Conservation (phyloP, 1,139 yeast species). For the Lipomyces yarrowii region DNA sequence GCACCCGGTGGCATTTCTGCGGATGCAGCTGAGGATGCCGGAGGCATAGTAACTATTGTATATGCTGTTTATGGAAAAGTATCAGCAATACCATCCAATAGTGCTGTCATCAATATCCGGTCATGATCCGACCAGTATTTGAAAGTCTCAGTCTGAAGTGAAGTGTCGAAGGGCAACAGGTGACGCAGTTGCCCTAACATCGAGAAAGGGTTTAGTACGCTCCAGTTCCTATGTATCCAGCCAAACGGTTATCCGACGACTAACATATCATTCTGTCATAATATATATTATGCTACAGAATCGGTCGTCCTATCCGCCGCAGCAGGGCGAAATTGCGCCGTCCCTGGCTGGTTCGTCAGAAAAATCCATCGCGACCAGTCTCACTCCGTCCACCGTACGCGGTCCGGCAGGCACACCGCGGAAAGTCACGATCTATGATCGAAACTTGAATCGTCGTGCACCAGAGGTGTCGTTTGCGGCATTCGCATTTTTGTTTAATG, state of each 20-base stretch:
- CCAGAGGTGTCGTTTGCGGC: constrained; percentile 69
- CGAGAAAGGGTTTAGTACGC: not conserved
- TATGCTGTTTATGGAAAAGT: not conserved
- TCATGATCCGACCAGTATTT: not conserved
- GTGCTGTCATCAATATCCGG: not conserved
- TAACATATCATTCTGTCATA: not conserved
- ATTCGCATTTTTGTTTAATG: constrained; percentile 70
- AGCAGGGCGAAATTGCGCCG: constrained; percentile 2
- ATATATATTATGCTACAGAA: not conserved
- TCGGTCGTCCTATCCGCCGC: not conserved
- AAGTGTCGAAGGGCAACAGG: not conserved
- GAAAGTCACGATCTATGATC: constrained; percentile 58
- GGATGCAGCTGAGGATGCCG: not conserved
- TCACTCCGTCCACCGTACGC: constrained; percentile 6
- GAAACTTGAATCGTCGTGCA: constrained; percentile 63
- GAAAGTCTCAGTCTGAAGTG: not conserved
- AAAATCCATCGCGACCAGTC: constrained; percentile 10
- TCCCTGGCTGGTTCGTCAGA: constrained; percentile 13
- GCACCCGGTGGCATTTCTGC: not conserved
- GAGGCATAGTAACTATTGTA: not conserved
- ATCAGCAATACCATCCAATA: not conserved
- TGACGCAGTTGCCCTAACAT: not conserved
- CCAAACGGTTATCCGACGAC: not conserved
- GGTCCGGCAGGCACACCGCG: constrained; percentile 4
- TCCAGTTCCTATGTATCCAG: too few species aligned